phyloP scores from a whole-genome alignment of 129 eudicot genomes.

The Flaveria trinervia region DNA sequence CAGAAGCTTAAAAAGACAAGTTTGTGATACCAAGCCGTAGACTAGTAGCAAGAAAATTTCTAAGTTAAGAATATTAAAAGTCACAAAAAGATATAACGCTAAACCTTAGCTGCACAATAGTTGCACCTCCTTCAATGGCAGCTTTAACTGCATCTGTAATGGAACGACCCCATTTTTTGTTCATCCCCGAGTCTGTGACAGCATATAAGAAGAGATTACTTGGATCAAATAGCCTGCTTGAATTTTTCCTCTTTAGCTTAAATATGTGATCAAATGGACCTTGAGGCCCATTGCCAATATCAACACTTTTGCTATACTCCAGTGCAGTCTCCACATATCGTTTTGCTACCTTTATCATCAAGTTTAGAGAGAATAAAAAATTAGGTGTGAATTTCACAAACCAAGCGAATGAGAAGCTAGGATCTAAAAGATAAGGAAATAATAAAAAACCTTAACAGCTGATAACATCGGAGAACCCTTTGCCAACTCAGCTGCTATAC shows the following conservation, averaged over 20 bases:
- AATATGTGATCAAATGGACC: constrained; percentile 83
- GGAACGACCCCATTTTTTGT: constrained; percentile 81
- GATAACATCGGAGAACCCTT: constrained; percentile 77
- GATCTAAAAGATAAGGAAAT: neutral
- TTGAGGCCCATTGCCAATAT: constrained; percentile 76
- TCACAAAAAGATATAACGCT: neutral
- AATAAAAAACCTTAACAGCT: constrained; percentile 71
- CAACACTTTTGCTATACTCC: constrained; percentile 70
- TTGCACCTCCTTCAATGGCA: constrained; percentile 96
- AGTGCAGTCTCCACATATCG: constrained; percentile 72
- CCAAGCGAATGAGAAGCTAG: neutral
- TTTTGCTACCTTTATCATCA: constrained; percentile 65
- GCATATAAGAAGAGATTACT: constrained; percentile 78
- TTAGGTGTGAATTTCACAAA: neutral
- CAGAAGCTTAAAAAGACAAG: neutral
- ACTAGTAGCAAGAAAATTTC: neutral
- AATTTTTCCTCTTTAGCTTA: constrained; percentile 61
- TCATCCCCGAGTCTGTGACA: constrained; percentile 92
- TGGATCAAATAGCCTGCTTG: constrained; percentile 50
- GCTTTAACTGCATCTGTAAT: constrained; percentile 79
- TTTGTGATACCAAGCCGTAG: neutral
- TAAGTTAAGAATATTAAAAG: neutral
- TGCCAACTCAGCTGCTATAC: constrained; percentile 97
- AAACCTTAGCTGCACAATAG: constrained; percentile 86
- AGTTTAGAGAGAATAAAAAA: constrained; percentile 6